Conservation (phyloP, 352 stramenopile species). For the Phytophthora foliorum region DNA sequence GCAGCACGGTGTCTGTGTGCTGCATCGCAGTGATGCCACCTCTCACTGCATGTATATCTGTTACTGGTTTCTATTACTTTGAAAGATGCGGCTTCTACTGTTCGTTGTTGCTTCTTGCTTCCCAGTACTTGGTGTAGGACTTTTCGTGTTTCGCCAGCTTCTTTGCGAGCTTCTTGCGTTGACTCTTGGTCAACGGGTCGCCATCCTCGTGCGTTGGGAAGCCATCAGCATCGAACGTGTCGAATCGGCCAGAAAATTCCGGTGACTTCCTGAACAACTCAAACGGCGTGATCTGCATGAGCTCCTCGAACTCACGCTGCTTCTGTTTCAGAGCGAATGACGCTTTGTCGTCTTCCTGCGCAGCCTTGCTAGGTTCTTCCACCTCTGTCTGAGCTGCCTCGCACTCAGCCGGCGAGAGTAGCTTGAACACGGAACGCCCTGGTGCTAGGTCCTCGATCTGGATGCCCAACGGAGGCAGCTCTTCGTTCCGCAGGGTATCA, state of each 20-base stretch:
- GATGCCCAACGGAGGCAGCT: constrained; percentile 64
- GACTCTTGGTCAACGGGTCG: constrained; percentile 67
- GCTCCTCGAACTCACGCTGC: constrained; percentile 62
- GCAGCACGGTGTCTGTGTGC: constrained; percentile 2
- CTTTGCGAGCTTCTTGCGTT: constrained; percentile 84
- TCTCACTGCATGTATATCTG: neutral
- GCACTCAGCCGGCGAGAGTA: constrained; percentile 53
- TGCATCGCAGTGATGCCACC: constrained; percentile 3
- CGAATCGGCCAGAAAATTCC: constrained; percentile 63
- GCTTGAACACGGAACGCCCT: constrained; percentile 68
- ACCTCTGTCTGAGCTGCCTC: constrained; percentile 23
- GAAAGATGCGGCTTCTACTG: constrained; percentile 25
- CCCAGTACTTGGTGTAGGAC: constrained; percentile 75
- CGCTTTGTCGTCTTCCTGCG: constrained; percentile 17
- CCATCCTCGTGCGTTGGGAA: constrained; percentile 62
- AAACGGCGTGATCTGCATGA: constrained; percentile 73
- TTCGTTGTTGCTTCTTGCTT: constrained; percentile 25
- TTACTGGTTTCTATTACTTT: constrained; percentile 24
- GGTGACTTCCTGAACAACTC: constrained; percentile 59
- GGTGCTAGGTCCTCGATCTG: constrained; percentile 78
- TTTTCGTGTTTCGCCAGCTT: constrained; percentile 78
- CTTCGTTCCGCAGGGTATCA: constrained; percentile 66
- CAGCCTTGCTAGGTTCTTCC: constrained; percentile 3
- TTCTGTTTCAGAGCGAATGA: constrained; percentile 40
- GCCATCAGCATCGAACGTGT: constrained; percentile 62